phyloP scores from a whole-genome alignment of 1,284 basidiomycete species.

The Taiwanofungus camphoratus region DNA sequence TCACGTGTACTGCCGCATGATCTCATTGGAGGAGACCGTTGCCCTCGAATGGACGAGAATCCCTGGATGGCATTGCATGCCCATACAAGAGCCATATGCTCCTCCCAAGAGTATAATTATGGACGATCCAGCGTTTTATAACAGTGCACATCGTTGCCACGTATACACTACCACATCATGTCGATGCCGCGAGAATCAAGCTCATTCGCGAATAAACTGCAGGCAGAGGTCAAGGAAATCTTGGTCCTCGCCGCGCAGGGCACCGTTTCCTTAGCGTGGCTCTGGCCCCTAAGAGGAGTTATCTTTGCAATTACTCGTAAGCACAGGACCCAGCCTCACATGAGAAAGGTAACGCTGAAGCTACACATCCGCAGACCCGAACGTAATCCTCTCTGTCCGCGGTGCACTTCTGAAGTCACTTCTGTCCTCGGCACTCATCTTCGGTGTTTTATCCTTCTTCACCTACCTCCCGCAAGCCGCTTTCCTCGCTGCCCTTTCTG shows the following conservation, averaged over 20 bases:
- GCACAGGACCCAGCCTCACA: conserved; percentile 2
- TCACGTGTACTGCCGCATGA: too few species aligned
- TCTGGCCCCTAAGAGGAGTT: conserved; percentile 28
- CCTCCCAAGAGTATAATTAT: too few species aligned
- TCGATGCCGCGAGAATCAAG: too few species aligned
- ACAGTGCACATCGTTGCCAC: too few species aligned
- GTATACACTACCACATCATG: too few species aligned
- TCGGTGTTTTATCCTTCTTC: conserved; percentile 49
- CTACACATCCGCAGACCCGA: conserved; percentile 18
- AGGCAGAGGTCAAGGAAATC: conserved; percentile 17
- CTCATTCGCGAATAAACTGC: conserved; percentile 4
- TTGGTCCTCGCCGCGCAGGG: conserved; percentile 17
- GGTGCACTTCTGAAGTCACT: conserved; percentile 36
- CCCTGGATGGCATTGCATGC: too few species aligned
- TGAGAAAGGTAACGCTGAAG: neutral
- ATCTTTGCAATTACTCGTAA: conserved; percentile 22
- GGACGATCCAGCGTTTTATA: too few species aligned
- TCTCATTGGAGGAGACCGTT: too few species aligned
- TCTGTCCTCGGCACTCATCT: conserved; percentile 36
- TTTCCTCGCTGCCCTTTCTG: conserved; percentile 56
- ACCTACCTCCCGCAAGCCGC: conserved; percentile 68
- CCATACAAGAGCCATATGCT: too few species aligned
- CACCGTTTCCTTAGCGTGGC: conserved; percentile 25
- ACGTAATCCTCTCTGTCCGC: conserved; percentile 31
- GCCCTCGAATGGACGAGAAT: too few species aligned